Conservation (phyloP, 441 rosid species). For the Erodium moschatum region DNA sequence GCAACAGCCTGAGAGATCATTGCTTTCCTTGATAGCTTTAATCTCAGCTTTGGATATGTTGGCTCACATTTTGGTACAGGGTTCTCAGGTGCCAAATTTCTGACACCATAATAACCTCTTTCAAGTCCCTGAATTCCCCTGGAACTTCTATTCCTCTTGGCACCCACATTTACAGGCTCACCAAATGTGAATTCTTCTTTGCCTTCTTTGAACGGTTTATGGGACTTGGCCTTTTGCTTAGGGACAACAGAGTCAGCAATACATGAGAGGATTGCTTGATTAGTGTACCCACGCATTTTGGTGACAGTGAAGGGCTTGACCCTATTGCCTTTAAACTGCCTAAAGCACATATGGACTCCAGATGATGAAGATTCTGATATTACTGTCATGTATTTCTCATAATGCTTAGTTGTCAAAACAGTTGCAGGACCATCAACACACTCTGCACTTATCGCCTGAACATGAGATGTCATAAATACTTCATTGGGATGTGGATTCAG, state of each 20-base stretch:
- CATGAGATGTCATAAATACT: constrained; percentile 81
- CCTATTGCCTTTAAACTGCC: constrained; percentile 73
- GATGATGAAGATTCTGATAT: constrained; percentile 52
- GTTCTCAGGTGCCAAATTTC: constrained; percentile 11
- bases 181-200: constrained; percentile 46
- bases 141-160: constrained; percentile 50
- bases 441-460: constrained; percentile 95
- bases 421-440: constrained; percentile 89
- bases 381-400: constrained; percentile 47
- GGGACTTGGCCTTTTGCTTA: constrained; percentile 27
- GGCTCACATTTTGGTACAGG: constrained; percentile 12
- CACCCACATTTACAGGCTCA: constrained; percentile 43
- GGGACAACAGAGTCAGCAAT: constrained; percentile 38
- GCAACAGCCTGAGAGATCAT: constrained; percentile 12
- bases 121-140: constrained; percentile 23
- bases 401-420: constrained; percentile 72
- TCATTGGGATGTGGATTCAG: constrained; percentile 78
- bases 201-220: constrained; percentile 35
- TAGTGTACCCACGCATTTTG: constrained; percentile 74
- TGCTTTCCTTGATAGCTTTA: constrained; percentile 21
- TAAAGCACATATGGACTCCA: constrained; percentile 63
- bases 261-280: constrained; percentile 67
- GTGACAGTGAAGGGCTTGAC: constrained; percentile 68
- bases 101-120: constrained; percentile 17
- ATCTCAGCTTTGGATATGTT: constrained; percentile 23